These are phyloP conservation scores for Antarctomyces pellizariae DNA, from an alignment of 495 filamentous ascomycete species.

Conservation along the genomic window DNA sequence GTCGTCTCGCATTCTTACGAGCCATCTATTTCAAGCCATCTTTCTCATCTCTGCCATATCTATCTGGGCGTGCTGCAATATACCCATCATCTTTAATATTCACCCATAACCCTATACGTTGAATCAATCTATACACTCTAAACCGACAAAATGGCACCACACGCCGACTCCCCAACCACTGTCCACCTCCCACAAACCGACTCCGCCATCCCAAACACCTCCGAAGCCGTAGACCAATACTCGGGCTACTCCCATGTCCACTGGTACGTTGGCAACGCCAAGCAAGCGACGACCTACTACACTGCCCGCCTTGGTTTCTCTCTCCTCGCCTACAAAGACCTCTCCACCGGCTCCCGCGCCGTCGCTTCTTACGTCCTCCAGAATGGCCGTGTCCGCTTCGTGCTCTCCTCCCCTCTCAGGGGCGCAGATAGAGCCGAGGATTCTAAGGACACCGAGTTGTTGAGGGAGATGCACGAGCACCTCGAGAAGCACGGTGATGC, in stretches of 20 bases:
- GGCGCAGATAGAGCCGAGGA: slow-evolving; percentile 18
- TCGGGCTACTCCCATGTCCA: slow-evolving; percentile 71
- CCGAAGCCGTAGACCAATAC: slow-evolving; percentile 28
- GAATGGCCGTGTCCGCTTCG: slow-evolving; percentile 58
- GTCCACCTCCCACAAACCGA: slow-evolving; percentile 10
- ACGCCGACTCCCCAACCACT: slow-evolving; percentile 11
- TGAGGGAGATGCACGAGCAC: slow-evolving; percentile 51
- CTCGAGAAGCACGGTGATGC: slow-evolving; percentile 67
- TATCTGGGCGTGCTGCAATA: no score
- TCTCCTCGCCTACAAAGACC: slow-evolving; percentile 56
- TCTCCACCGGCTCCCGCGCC: slow-evolving; percentile 61
- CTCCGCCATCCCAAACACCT: slow-evolving; percentile 17
- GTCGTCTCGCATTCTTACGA: no score
- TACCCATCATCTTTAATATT: no score
- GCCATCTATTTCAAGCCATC: no score
- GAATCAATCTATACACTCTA: no score
- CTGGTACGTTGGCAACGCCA: slow-evolving; percentile 92
- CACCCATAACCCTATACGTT: no score
- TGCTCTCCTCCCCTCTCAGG: slow-evolving; percentile 61
- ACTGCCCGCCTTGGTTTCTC: slow-evolving; percentile 64
- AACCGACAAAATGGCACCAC: no score
- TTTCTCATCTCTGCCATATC: no score
- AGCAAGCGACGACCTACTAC: slow-evolving; percentile 75
- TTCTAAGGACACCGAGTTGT: slow-evolving; percentile 23
- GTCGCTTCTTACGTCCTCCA: slow-evolving; percentile 60